Evolutionary conservation across 257 asterid genomes (phyloP), one percentile per base, ranked within the genome.

Genomic region (Gentiana straminea): DNA sequence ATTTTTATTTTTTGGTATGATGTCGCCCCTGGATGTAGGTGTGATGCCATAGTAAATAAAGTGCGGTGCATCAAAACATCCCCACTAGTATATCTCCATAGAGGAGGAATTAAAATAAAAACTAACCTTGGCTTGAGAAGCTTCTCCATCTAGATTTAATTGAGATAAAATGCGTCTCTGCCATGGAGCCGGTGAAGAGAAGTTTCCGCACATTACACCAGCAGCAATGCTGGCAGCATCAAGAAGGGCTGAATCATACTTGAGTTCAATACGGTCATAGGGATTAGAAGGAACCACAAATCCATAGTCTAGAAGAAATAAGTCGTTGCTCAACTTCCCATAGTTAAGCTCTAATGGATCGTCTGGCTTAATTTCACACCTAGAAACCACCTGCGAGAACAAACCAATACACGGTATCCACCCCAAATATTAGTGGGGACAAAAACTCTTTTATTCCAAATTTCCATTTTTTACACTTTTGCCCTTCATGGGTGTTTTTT

Each of bases 161-260:
- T 60, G 77, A 57, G 52, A 63, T 47, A 92, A 72, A 73, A 83
- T 62, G 37, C 61, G 71, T 59, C 73, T 84, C 74, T 88, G 94
- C 99, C 94, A 92, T 33, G 89, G 83, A n/a, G 79, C 58, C 15
- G 94, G 97, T 5, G 93, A 72, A 56, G 90, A 85, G 73, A 84
- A 81, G 79, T 71, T 83, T 5, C 91, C 81, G 64, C 83, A 61
- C 9, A 84, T 66, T 65, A 81, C 62, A 35, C 94, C 96, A 13
- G 94, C 94, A 63, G 90, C 90, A 73, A 70, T 77, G 84, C 94
- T 77, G 44, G 99, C 98, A 75, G 96, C 95, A 70, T 87, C 98
- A n/a, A 92, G 78, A 61, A 92, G 89, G 54, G 82, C 82, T 1
- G 86, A 62, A 45, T 92, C 97, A 51, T 80, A 88, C 82, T 76